A percentile compares a stretch with the other conserved stretches of the same genome.
These are phyloP conservation scores for Plasmodium malariae DNA, from an alignment of 169 alveolate species.

Conservation along the genomic window DNA sequence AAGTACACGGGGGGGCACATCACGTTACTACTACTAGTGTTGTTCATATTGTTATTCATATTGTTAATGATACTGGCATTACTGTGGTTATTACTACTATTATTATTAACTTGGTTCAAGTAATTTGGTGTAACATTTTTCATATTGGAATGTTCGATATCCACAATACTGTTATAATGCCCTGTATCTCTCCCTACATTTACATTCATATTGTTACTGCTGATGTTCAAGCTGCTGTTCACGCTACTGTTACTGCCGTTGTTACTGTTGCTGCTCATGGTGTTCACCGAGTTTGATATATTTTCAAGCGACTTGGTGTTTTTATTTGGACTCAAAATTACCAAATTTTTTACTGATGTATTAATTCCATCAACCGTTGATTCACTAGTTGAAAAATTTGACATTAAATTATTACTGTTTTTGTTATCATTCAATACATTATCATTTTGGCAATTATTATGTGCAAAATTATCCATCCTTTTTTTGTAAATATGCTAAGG, in stretches of 20 bases:
- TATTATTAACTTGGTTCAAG: slow-evolving; percentile 32
- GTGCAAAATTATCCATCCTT: slow-evolving; percentile 4
- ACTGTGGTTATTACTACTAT: neutral
- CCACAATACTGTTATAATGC: slow-evolving; percentile 9
- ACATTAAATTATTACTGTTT: neutral
- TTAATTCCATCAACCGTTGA: slow-evolving; percentile 30
- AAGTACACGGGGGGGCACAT: neutral
- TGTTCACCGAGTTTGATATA: neutral
- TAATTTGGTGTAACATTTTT: slow-evolving; percentile 10
- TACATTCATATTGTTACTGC: neutral
- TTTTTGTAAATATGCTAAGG: neutral
- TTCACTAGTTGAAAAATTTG: slow-evolving; percentile 4
- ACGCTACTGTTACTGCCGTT: slow-evolving; percentile 18
- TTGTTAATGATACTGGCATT: neutral
- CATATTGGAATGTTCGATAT: slow-evolving; percentile 26
- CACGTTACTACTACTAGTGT: neutral
- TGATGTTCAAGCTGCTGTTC: neutral
- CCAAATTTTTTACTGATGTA: slow-evolving; percentile 6
- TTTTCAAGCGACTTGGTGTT: neutral
- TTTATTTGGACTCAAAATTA: neutral
- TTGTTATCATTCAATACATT: slow-evolving; percentile 12
- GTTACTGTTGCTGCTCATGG: slow-evolving; percentile 18
- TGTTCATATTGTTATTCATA: neutral
- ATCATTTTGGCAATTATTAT: slow-evolving; percentile 16
- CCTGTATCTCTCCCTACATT: slow-evolving; percentile 19